Percentiles rank a stretch among this genome's conserved stretches.
Conservation (phyloP, 306 rosid species). For the Rubus parviflorus region DNA sequence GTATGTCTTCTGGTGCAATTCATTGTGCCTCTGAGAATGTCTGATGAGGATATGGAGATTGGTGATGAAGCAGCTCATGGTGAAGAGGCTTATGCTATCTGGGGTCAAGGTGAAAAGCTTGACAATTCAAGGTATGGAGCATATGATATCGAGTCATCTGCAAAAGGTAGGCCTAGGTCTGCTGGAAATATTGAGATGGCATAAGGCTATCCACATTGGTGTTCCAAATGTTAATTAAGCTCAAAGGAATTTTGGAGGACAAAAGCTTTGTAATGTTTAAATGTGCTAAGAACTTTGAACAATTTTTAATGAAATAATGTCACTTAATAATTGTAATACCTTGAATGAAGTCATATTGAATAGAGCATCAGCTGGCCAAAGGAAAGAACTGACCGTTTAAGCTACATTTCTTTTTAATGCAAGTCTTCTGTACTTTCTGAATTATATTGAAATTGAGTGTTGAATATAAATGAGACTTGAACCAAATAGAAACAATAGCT, state of each 20-base stretch:
- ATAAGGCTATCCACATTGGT: neutral
- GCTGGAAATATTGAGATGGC: constrained; percentile 33
- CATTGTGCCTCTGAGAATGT: constrained; percentile 43
- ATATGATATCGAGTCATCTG: constrained; percentile 9
- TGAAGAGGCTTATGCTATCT: constrained; percentile 48
- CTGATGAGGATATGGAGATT: constrained; percentile 41
- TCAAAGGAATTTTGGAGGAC: neutral
- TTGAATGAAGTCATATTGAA: neutral
- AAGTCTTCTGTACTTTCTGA: neutral
- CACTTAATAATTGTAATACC: neutral
- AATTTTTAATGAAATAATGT: neutral
- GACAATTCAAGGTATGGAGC: constrained; percentile 19
- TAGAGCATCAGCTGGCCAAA: constrained; percentile 3
- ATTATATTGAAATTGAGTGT: neutral
- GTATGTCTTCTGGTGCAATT: constrained; percentile 24
- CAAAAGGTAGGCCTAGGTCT: neutral
- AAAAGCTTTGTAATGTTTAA: constrained; percentile 1
- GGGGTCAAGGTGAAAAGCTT: constrained; percentile 48
- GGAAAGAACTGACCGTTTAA: neutral
- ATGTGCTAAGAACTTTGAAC: neutral
- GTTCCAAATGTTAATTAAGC: neutral
- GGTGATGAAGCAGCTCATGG: constrained; percentile 53
- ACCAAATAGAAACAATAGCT: neutral
- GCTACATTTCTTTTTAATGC: neutral
- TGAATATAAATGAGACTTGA: neutral